A percentile compares a stretch with the other conserved stretches of the same genome.
Evolutionary conservation across 2,329 filamentous ascomycete genomes (phyloP).

Genomic region (Aspergillus udagawae): DNA sequence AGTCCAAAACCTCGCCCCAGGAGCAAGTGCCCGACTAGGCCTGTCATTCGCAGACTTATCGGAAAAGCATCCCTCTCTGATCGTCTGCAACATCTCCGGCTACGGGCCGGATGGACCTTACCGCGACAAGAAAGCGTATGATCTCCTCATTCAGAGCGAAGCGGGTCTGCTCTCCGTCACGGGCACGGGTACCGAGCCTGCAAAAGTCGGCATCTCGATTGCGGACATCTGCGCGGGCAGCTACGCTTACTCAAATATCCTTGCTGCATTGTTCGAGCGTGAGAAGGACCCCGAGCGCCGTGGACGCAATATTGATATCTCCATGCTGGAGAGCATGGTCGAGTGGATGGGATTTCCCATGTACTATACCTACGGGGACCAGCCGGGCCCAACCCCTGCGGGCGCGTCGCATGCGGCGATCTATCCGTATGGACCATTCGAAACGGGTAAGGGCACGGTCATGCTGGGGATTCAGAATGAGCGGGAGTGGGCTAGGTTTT

Average conservation of each 20-base stretch:
- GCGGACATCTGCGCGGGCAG: conserved; percentile 53
- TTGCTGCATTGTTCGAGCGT: conserved; percentile 49
- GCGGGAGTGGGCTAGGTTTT: conserved; percentile 52
- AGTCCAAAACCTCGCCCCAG: conserved; percentile 53
- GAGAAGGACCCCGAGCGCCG: conserved; percentile 40
- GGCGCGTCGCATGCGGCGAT: conserved; percentile 54
- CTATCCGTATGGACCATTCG: conserved; percentile 56
- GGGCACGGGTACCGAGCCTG: conserved; percentile 42
- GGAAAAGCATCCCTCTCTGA: conserved; percentile 41
- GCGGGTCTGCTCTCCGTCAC: conserved; percentile 52
- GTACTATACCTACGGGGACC: conserved; percentile 50
- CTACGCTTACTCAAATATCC: conserved; percentile 51
- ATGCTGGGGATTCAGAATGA: conserved; percentile 59
- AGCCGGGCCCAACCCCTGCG: conserved; percentile 40
- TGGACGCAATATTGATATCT: conserved; percentile 52
- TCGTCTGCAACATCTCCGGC: conserved; percentile 54
- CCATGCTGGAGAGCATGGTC: conserved; percentile 56
- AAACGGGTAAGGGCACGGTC: conserved; percentile 47
- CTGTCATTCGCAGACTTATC: conserved; percentile 45
- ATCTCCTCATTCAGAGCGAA: conserved; percentile 54
- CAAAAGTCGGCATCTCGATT: conserved; percentile 53
- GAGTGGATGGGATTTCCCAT: conserved; percentile 59
- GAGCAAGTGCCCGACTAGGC: conserved; percentile 47
- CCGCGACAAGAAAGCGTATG: conserved; percentile 53
- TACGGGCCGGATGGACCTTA: conserved; percentile 52